Base-by-base conservation (phyloP, 495 filamentous ascomycete genomes). In the Penicillium verhagenii region DNA sequence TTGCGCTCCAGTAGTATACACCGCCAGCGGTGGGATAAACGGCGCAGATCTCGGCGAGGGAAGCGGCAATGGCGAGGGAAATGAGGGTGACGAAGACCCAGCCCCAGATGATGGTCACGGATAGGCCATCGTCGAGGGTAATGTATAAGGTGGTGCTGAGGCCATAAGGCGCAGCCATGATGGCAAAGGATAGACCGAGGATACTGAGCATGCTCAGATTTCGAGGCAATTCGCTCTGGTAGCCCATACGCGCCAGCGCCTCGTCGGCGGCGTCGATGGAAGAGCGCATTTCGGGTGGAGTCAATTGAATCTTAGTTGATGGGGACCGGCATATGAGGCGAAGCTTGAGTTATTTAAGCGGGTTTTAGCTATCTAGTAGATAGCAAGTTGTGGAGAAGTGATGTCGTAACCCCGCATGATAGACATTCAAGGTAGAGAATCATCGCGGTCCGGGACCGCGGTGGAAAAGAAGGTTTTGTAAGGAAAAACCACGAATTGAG, bases 1-100 rank as follows among this genome's bases (percentile, higher is more conserved):
- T 86, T 7, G 87, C 86, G 11, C 85, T 87, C 88, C 87, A 91
- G 68, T 89, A 85, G 57, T 90, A 90, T 50, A 88, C 85, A 6
- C 86, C 86, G 29, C 80, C 80, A 43, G 81, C 77, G 16, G 86
- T 90, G 7, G 88, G 88, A 59, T 85, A 90, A 6, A 87, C 88
- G 25, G 82, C 83, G 47, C 88, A 77, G 65, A 90, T 90, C 63
- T 91, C 88, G n/a, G 88, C 86, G 24, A 91, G 72, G 1, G 86
- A 89, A 4, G 85, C 83, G 13, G 88, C 86, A 16, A 91, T 80
- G 35, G 83, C 86, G 25, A 87, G 63, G 58, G 87, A 88, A 66
- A 87, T 88, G 9, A 89, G 63, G 4, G 86, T 86, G 5, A 88
- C 84, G 8, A 87, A 80, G 0, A 90, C 73, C 60, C 89, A 79